A percentile compares a stretch with the other conserved stretches of the same genome.
Evolutionary conservation across 1,139 yeast species (phyloP).

Genomic region (Taiozyma sp.): DNA sequence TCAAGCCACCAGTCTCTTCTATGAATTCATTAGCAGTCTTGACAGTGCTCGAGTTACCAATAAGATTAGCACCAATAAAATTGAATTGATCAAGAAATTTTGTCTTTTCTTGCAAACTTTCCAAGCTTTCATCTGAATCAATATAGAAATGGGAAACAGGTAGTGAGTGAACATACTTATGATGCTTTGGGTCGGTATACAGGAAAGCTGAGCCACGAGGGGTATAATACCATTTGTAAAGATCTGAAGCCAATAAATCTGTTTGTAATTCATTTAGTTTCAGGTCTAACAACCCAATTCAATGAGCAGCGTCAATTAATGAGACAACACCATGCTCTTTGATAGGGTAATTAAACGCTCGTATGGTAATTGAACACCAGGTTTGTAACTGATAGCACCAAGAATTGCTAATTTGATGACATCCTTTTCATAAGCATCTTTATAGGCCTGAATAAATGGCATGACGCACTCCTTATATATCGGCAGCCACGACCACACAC

Average conservation of each 20-base stretch:
- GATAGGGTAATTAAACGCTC: slow-evolving; percentile 45
- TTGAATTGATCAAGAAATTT: slow-evolving; percentile 34
- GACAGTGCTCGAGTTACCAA: slow-evolving; percentile 26
- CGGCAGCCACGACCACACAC: too few relatives aligned
- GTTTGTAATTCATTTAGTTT: slow-evolving; percentile 44
- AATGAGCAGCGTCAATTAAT: slow-evolving; percentile 71
- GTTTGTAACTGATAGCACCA: slow-evolving; percentile 62
- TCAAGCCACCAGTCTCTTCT: slow-evolving; percentile 50
- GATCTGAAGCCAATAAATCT: slow-evolving; percentile 58
- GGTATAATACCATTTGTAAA: slow-evolving; percentile 66
- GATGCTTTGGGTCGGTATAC: slow-evolving; percentile 53
- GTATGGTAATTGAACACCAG: slow-evolving; percentile 59
- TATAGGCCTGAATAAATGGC: slow-evolving; percentile 26
- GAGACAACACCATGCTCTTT: slow-evolving; percentile 45
- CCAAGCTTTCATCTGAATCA: slow-evolving; percentile 25
- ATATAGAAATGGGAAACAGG: slow-evolving; percentile 51
- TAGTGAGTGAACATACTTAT: slow-evolving; percentile 46
- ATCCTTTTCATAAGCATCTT: slow-evolving; percentile 26
- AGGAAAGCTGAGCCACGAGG: slow-evolving; percentile 60
- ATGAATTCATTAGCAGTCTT: slow-evolving; percentile 45
- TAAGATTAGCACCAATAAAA: slow-evolving; percentile 32
- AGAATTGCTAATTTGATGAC: slow-evolving; percentile 42
- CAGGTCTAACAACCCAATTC: slow-evolving; percentile 51
- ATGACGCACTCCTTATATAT: too few relatives aligned
- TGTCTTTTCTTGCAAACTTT: slow-evolving; percentile 25